These are phyloP conservation scores for Pleurotus salmoneostramineus DNA, from an alignment of 768 basidiomycete genomes.

Conservation along the genomic window DNA sequence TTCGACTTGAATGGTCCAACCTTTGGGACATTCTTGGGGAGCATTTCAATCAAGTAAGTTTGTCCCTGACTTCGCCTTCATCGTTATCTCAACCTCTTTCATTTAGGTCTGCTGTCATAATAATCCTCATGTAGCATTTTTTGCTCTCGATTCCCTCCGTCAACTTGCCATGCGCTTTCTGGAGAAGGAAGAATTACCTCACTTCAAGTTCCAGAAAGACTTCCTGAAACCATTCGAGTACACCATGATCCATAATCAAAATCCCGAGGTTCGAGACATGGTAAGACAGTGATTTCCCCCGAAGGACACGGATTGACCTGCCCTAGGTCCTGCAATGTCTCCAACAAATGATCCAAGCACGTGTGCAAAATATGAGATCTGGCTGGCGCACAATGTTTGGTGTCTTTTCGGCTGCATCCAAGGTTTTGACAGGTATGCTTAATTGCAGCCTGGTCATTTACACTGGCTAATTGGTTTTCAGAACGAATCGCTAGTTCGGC, in stretches of 20 bases:
- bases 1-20: slow-evolving; percentile 97
- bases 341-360: slow-evolving; percentile 97
- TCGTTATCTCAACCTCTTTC: slow-evolving; percentile 4
- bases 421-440: slow-evolving; percentile 81
- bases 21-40: slow-evolving; percentile 97
- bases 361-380: slow-evolving; percentile 91
- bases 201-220: slow-evolving; percentile 99
- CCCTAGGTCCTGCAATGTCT: slow-evolving; percentile 90
- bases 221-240: slow-evolving; percentile 98
- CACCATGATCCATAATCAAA: slow-evolving; percentile 94
- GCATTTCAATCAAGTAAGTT: slow-evolving; percentile 91
- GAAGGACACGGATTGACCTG: background rate
- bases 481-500: slow-evolving; percentile 91
- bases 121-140: slow-evolving; percentile 94
- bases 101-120: slow-evolving; percentile 94
- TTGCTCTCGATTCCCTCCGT: slow-evolving; percentile 93
- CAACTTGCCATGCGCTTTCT: slow-evolving; percentile 98
- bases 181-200: slow-evolving; percentile 96
- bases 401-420: slow-evolving; percentile 95
- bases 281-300: slow-evolving; percentile 31
- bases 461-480: slow-evolving; percentile 16
- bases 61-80: background rate
- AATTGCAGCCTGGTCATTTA: too few relatives aligned
- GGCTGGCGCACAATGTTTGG: slow-evolving; percentile 99
- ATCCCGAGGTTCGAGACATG: slow-evolving; percentile 96